Conservation (phyloP, 2,329 filamentous ascomycete species). For the Aquanectria penicillioides region DNA sequence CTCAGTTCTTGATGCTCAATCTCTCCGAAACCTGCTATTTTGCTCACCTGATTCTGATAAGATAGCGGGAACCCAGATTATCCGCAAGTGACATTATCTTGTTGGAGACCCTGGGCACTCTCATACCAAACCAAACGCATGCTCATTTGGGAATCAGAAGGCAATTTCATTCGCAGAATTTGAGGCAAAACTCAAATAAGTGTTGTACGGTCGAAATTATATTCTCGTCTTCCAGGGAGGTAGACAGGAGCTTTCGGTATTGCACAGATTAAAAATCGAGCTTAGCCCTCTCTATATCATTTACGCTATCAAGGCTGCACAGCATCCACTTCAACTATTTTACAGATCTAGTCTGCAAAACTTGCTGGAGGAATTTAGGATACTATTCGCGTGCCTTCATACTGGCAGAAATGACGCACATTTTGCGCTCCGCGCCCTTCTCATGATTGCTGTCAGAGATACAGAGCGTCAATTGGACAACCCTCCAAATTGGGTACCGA, state of each 20-base stretch:
- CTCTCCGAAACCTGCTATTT: slow-evolving; percentile 1
- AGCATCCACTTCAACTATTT: slow-evolving; percentile 36
- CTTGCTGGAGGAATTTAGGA: slow-evolving; percentile 30
- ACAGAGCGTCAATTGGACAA: neutral
- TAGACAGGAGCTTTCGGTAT: slow-evolving; percentile 15
- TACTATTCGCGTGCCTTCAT: slow-evolving; percentile 34
- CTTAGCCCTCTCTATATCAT: slow-evolving; percentile 33
- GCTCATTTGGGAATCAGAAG: slow-evolving; percentile 20
- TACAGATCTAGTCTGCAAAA: slow-evolving; percentile 35
- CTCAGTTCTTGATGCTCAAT: slow-evolving; percentile 15
- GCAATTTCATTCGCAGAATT: neutral
- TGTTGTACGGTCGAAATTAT: neutral
- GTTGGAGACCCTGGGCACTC: slow-evolving; percentile 1
- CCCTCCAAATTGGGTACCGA: neutral
- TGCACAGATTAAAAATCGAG: slow-evolving; percentile 26
- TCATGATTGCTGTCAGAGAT: slow-evolving; percentile 3
- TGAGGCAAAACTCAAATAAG: neutral
- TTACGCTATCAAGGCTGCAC: slow-evolving; percentile 39
- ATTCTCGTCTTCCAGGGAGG: slow-evolving; percentile 22
- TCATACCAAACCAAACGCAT: neutral
- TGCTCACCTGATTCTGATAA: neutral
- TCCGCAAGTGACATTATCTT: slow-evolving; percentile 15
- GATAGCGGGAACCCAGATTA: neutral
- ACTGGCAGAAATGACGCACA: slow-evolving; percentile 41
- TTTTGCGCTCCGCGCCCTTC: slow-evolving; percentile 30